These are phyloP conservation scores for Combretum micranthum DNA, from an alignment of 345 rosid species.

Conservation along the genomic window DNA sequence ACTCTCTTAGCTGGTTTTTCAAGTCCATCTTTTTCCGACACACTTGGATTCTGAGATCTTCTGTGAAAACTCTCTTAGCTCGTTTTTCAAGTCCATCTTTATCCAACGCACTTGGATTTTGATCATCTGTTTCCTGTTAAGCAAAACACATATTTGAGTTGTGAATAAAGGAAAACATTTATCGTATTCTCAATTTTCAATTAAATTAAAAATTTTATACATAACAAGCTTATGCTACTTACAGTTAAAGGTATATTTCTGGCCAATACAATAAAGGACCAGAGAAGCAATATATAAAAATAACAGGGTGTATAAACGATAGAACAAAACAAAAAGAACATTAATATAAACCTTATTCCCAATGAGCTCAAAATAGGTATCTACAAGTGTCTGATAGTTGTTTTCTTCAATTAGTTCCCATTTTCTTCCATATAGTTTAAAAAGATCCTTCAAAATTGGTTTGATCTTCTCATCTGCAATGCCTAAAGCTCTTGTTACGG, in stretches of 20 bases:
- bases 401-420: conserved; percentile 65
- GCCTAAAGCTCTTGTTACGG: conserved; percentile 34
- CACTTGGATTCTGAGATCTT: conserved; percentile 9
- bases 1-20: conserved; percentile 24
- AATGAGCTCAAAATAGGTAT: conserved; percentile 44
- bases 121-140: conserved; percentile 13
- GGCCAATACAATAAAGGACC: no score
- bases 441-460: conserved; percentile 36
- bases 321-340: neutral
- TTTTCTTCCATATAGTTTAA: conserved; percentile 26
- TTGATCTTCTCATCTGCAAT: conserved; percentile 38
- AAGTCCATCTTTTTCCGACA: conserved; percentile 3
- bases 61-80: conserved; percentile 16
- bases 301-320: neutral
- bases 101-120: conserved; percentile 1
- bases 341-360: conserved; percentile 26
- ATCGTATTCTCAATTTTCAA: neutral
- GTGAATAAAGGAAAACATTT: conserved; percentile 2
- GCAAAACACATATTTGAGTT: neutral
- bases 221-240: no score
- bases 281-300: neutral
- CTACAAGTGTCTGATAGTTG: conserved; percentile 41
- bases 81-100: conserved; percentile 16
- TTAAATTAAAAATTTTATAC: no score
- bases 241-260: no score